Conservation (phyloP, 805 yeast species). For the Cyberlindnera mississippiensis region DNA sequence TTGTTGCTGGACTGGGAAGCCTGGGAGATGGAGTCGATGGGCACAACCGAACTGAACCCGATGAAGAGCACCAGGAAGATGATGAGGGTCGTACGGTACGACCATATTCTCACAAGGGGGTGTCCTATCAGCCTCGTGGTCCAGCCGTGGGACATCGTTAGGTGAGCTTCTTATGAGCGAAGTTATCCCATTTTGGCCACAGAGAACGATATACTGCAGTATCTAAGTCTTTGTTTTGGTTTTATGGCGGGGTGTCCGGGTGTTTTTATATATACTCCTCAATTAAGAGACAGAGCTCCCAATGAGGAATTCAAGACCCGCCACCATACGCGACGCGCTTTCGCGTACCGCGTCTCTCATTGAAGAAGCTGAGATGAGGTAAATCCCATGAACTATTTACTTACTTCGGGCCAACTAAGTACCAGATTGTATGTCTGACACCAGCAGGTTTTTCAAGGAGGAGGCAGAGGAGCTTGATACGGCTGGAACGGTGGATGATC, state of each 20-base stretch:
- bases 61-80: slow-evolving; percentile 40
- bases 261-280: neutral
- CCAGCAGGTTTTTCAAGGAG: slow-evolving; percentile 16
- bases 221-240: neutral
- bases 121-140: slow-evolving; percentile 6
- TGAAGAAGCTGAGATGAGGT: neutral
- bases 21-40: slow-evolving; percentile 72
- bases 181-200: too few species aligned
- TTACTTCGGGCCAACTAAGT: too few species aligned
- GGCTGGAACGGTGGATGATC: neutral
- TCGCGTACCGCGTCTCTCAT: neutral
- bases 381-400: too few species aligned
- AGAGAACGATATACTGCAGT: too few species aligned
- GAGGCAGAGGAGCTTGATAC: neutral
- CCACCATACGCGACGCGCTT: neutral
- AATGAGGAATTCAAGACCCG: slow-evolving; percentile 7
- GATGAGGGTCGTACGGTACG: slow-evolving; percentile 41
- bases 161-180: too few species aligned
- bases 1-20: slow-evolving; percentile 51
- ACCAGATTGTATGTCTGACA: slow-evolving; percentile 13
- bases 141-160: slow-evolving; percentile 1
- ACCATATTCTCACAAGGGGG: slow-evolving; percentile 33
- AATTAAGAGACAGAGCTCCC: too few species aligned
- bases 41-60: slow-evolving; percentile 66
- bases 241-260: neutral